Conservation (phyloP, 2,329 filamentous ascomycete genomes). For the Trichophyton equinum region DNA sequence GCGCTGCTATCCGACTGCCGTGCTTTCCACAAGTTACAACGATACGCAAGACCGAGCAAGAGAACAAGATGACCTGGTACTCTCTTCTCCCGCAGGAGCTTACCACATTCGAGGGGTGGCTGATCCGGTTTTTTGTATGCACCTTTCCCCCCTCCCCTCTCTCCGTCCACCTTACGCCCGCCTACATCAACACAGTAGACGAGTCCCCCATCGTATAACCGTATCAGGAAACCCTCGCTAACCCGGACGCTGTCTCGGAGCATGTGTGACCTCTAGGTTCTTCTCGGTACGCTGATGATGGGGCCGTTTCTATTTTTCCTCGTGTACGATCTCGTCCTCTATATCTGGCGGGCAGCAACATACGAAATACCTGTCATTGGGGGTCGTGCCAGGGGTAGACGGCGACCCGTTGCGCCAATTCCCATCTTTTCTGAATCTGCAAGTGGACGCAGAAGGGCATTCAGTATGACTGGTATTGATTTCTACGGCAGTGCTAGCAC, state of each 20-base stretch:
- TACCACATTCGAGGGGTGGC: slow-evolving; percentile 48
- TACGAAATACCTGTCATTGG: slow-evolving; percentile 50
- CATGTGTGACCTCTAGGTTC: slow-evolving; percentile 34
- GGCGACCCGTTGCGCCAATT: slow-evolving; percentile 49
- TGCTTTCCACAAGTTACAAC: not conserved
- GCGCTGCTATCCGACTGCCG: not conserved
- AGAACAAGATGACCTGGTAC: slow-evolving; percentile 46
- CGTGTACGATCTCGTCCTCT: slow-evolving; percentile 51
- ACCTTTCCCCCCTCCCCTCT: slow-evolving; percentile 3
- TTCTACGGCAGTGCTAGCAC: slow-evolving; percentile 7
- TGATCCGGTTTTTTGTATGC: slow-evolving; percentile 50
- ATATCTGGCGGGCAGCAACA: slow-evolving; percentile 44
- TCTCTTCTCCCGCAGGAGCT: slow-evolving; percentile 51
- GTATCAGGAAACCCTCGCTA: not conserved
- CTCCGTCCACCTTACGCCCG: too few species aligned
- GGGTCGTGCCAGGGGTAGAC: slow-evolving; percentile 47
- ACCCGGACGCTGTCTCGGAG: not conserved
- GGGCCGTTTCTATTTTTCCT: slow-evolving; percentile 51
- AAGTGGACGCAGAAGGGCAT: slow-evolving; percentile 27
- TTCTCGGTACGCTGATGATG: slow-evolving; percentile 49
- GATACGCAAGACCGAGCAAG: not conserved
- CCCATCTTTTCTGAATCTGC: slow-evolving; percentile 49
- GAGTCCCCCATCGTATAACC: not conserved
- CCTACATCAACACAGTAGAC: too few species aligned
- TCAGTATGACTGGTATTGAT: slow-evolving; percentile 20